These are phyloP conservation scores for Microbotryomycetes sp. DNA, from an alignment of 1,284 basidiomycete species.

Conservation along the genomic window DNA sequence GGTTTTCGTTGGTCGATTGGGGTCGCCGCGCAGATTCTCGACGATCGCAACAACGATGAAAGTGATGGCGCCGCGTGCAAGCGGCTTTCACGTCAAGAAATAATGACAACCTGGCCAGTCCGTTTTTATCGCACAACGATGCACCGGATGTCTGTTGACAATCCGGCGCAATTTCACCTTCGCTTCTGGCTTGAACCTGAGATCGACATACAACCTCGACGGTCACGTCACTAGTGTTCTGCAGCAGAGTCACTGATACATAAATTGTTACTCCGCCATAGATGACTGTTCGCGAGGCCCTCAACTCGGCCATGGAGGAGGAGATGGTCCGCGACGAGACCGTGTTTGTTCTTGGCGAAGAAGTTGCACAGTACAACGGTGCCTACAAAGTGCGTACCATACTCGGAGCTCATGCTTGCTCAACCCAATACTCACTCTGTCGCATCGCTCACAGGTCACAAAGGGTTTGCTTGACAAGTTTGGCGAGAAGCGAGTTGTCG, in stretches of 20 bases:
- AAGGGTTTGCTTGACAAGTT: conserved; percentile 99
- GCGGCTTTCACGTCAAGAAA: too few relatives aligned
- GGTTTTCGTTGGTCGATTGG: neutral
- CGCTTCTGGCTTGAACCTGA: neutral
- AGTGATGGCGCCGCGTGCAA: too few relatives aligned
- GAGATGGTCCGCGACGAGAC: conserved; percentile 96
- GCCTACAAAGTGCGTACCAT: conserved; percentile 69
- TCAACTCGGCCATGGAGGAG: conserved; percentile 98
- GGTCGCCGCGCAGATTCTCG: neutral
- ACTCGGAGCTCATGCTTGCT: too few relatives aligned
- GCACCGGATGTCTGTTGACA: too few relatives aligned
- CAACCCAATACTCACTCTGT: neutral
- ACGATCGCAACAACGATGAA: neutral
- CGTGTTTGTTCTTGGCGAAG: conserved; percentile 95
- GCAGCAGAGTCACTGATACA: neutral
- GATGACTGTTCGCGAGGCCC: conserved; percentile 98
- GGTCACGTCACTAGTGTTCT: neutral
- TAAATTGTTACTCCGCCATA: conserved; percentile 40
- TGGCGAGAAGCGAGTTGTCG: conserved; percentile 96
- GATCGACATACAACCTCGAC: neutral
- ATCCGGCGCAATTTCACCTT: too few relatives aligned
- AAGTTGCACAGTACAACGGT: conserved; percentile 98
- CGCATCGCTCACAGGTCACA: conserved; percentile 58
- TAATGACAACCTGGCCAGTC: too few relatives aligned
- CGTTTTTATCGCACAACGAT: too few relatives aligned